Evolutionary conservation across 2,329 filamentous ascomycete genomes (phyloP).

Genomic region (Eurotiales sp.): DNA sequence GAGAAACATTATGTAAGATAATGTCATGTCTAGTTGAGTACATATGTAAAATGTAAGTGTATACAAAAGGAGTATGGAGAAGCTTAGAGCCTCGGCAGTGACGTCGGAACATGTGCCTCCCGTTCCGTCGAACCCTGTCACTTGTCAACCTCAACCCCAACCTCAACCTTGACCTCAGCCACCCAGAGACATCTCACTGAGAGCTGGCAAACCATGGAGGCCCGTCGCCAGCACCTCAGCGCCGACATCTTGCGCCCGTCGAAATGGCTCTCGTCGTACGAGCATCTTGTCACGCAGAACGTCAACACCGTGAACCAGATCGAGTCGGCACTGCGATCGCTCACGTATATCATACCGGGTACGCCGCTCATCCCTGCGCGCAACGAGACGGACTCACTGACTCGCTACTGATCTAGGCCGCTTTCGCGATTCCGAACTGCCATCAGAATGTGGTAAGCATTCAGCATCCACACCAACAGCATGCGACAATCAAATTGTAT

Average conservation of each 20-base stretch:
- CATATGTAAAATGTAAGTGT: too few species aligned
- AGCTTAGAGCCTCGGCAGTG: too few species aligned
- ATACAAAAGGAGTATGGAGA: too few species aligned
- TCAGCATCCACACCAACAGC: too few species aligned
- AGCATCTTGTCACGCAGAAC: constrained; percentile 90
- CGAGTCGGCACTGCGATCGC: constrained; percentile 83
- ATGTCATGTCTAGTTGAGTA: too few species aligned
- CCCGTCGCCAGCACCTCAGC: constrained; percentile 26
- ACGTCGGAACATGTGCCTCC: too few species aligned
- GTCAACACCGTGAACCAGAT: constrained; percentile 90
- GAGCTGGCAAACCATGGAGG: constrained; percentile 30
- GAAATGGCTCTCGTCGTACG: constrained; percentile 39
- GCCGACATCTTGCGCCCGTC: constrained; percentile 32
- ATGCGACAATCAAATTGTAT: too few species aligned
- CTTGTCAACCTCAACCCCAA: too few species aligned
- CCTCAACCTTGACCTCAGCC: too few species aligned
- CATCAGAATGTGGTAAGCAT: constrained; percentile 74
- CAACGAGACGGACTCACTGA: neutral
- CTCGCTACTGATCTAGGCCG: constrained; percentile 28
- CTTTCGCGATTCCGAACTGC: constrained; percentile 76
- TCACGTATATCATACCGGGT: constrained; percentile 94
- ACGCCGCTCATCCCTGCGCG: neutral
- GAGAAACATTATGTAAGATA: too few species aligned
- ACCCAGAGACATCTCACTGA: too few species aligned
- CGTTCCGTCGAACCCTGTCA: too few species aligned